phyloP scores from a whole-genome alignment of 2,329 filamentous ascomycete species.

The Hortaea sp. region DNA sequence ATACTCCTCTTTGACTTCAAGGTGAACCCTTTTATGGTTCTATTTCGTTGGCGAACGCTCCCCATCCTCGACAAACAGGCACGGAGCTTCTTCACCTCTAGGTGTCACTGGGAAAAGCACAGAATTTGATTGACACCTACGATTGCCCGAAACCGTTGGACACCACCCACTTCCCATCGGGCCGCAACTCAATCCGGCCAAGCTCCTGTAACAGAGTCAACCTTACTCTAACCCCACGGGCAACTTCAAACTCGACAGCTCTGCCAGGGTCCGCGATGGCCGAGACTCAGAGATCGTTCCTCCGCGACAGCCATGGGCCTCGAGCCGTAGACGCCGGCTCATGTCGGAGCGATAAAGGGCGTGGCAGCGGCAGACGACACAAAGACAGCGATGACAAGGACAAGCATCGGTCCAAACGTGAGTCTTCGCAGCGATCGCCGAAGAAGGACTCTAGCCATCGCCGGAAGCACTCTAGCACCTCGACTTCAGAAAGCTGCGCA shows the following conservation, averaged over 20 bases:
- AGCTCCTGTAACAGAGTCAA: conserved; percentile 1
- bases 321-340: conserved; percentile 17
- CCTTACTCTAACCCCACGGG: conserved; percentile 1
- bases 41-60: background rate
- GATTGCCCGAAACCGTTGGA: background rate
- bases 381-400: conserved; percentile 12
- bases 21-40: background rate
- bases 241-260: background rate
- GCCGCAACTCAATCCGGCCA: background rate
- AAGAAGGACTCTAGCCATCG: conserved; percentile 18
- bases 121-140: background rate
- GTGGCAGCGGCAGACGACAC: conserved; percentile 11
- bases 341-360: conserved; percentile 9
- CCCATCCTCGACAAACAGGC: background rate
- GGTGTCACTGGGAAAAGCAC: background rate
- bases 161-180: background rate
- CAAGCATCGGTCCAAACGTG: conserved; percentile 13
- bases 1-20: background rate
- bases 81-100: too few species aligned
- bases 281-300: conserved; percentile 15
- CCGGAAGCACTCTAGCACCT: conserved; percentile 12
- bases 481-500: conserved; percentile 2
- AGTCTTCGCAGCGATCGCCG: conserved; percentile 12
- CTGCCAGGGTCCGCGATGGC: conserved; percentile 10
- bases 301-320: conserved; percentile 19